These are phyloP conservation scores for Gnetum montanum DNA, from an alignment of 75 land plant genomes.

Conservation along the genomic window DNA sequence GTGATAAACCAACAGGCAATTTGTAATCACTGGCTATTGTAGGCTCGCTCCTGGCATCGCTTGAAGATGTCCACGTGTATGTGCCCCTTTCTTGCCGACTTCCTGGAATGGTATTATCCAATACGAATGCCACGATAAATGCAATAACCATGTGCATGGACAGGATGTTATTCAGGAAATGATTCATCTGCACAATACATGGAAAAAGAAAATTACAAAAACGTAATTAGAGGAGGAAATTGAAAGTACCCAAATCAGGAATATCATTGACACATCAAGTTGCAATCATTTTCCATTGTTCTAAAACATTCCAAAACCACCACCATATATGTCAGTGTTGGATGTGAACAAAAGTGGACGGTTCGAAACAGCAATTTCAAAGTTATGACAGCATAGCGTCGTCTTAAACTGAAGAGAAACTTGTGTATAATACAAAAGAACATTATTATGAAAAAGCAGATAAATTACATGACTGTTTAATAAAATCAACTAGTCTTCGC, in stretches of 20 bases:
- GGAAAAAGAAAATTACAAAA: neutral
- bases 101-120: conserved; percentile 51
- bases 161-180: conserved; percentile 29
- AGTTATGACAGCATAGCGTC: too few relatives aligned
- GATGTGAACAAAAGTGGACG: neutral
- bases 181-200: conserved; percentile 24
- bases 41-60: conserved; percentile 24
- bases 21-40: conserved; percentile 32
- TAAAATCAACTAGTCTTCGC: too few relatives aligned
- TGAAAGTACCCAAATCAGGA: too few relatives aligned
- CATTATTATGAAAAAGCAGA: too few relatives aligned
- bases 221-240: neutral
- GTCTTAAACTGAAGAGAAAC: too few relatives aligned
- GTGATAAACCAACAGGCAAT: conserved; percentile 22
- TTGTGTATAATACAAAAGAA: too few relatives aligned
- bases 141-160: conserved; percentile 47
- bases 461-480: too few relatives aligned
- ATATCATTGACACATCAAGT: too few relatives aligned
- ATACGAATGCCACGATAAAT: conserved; percentile 31
- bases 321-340: neutral
- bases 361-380: neutral
- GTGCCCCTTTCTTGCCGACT: conserved; percentile 34
- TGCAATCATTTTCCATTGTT: too few relatives aligned
- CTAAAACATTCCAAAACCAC: too few relatives aligned
- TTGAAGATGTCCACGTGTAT: conserved; percentile 22